A percentile compares a stretch with the other conserved stretches of the same genome.
phyloP scores from a whole-genome alignment of 345 rosid species.

The Dimocarpus longan region DNA sequence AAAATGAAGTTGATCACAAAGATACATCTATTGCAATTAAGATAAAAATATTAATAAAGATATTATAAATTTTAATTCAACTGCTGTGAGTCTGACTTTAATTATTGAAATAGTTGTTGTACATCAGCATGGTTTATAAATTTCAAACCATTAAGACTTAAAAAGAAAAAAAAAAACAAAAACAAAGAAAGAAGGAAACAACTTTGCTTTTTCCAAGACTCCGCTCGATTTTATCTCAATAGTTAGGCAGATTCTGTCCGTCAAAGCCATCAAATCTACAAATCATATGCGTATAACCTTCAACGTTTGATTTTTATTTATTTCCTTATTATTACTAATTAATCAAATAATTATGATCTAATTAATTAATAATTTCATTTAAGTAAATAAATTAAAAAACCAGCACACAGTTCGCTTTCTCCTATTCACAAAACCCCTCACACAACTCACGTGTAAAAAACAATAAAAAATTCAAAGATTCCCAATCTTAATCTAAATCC shows the following conservation, averaged over 20 bases:
- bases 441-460: background rate
- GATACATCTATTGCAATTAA: background rate
- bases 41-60: background rate
- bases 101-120: background rate
- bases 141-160: too few species aligned
- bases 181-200: background rate
- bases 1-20: too few species aligned
- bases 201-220: background rate
- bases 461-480: background rate
- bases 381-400: too few species aligned
- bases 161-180: too few species aligned
- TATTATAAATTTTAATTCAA: background rate
- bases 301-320: background rate
- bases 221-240: background rate
- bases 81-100: background rate
- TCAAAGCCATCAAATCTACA: background rate
- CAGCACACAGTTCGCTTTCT: too few species aligned
- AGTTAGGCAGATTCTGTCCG: background rate
- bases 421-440: too few species aligned
- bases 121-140: too few species aligned
- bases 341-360: background rate
- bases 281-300: background rate
- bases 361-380: too few species aligned
- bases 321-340: background rate
- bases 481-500: background rate